These are phyloP conservation scores for Wallacemonas rigidus DNA, from an alignment of 208 protist genomes.

Conservation along the genomic window DNA sequence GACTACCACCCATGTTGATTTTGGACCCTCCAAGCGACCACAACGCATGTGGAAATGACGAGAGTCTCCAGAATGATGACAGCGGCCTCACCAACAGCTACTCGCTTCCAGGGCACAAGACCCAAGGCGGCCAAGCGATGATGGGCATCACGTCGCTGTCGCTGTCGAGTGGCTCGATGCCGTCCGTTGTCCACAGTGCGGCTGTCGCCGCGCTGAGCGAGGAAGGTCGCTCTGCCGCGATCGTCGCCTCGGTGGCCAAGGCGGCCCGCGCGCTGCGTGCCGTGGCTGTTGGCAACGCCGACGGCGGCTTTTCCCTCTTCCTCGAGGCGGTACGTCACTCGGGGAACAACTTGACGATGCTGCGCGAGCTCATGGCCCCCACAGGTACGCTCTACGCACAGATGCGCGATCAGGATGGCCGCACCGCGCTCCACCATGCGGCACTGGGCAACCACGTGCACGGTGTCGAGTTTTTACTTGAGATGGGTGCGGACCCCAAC, in stretches of 20 bases:
- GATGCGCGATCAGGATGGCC: slow-evolving; percentile 27
- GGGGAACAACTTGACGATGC: slow-evolving; percentile 32
- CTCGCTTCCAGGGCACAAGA: too few relatives aligned
- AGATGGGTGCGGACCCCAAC: slow-evolving; percentile 39
- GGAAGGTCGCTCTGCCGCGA: slow-evolving; percentile 4
- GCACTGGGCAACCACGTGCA: slow-evolving; percentile 32
- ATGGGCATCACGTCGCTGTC: background rate
- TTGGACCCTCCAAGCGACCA: slow-evolving; percentile 5
- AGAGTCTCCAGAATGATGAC: background rate
- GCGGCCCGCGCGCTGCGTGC: slow-evolving; percentile 17
- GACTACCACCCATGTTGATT: background rate
- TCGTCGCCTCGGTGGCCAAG: slow-evolving; percentile 1
- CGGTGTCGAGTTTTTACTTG: slow-evolving; percentile 27
- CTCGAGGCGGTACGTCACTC: slow-evolving; percentile 27
- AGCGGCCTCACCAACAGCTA: background rate
- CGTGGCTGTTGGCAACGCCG: slow-evolving; percentile 17
- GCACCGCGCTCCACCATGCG: slow-evolving; percentile 39
- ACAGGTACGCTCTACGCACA: slow-evolving; percentile 23
- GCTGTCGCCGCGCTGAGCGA: background rate
- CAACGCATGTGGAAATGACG: background rate
- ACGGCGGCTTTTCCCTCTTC: slow-evolving; percentile 30
- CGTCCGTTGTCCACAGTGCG: background rate
- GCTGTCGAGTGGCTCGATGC: background rate
- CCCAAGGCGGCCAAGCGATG: too few relatives aligned
- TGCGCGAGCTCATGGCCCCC: slow-evolving; percentile 24